Base-by-base conservation (phyloP, 805 yeast species). In the Nadsonia fulvescens region DNA sequence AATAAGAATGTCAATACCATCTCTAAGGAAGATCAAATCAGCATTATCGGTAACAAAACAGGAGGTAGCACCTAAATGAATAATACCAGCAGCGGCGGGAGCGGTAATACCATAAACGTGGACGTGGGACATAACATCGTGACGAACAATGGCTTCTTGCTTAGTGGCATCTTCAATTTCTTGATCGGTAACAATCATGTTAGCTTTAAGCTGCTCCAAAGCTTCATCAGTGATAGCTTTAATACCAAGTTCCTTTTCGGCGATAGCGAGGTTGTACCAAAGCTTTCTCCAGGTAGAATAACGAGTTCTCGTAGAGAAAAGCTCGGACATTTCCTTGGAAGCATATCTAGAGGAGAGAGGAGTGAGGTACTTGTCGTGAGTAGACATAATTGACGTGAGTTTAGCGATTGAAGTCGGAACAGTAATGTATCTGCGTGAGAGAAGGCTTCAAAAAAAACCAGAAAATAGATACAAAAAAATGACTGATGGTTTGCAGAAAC, bases 51-150 rank as follows among this genome's bases (percentile, higher is more conserved):
- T 89, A 32, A 89, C 98, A 42, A 58, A 89, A 64, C 98, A 89
- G 3, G 95, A 82, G 13, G 98, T 89, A 24, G 98, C 98, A 47
- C 98, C 98, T 45, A 89, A 61, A 52, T 89, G 98, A 45, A 89
- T 89, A 53, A 89, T 86, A 40, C 96, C 96, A 18, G 96, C 86
- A 18, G 98, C 98, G 5, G 74, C 75, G 11, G 98, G 98, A 43
- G 92, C 78, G 9, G 78, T 70, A 42, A 72, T 63, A 39, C 98
- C 98, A 50, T 77, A 89, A 32, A 75, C 78, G 49, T 89, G 98
- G 31, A 89, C 98, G 43, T 89, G 98, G 30, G 96, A 93, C 98
- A 89, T 89, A 42, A 89, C 98, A 49, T 89, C 98, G 54, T 89
- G 98, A 61, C 98, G 77, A 32, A 89, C 96, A 51, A 76, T 82